Base-by-base conservation (phyloP, 352 stramenopile species). In the Globisporangium uncinulatum region DNA sequence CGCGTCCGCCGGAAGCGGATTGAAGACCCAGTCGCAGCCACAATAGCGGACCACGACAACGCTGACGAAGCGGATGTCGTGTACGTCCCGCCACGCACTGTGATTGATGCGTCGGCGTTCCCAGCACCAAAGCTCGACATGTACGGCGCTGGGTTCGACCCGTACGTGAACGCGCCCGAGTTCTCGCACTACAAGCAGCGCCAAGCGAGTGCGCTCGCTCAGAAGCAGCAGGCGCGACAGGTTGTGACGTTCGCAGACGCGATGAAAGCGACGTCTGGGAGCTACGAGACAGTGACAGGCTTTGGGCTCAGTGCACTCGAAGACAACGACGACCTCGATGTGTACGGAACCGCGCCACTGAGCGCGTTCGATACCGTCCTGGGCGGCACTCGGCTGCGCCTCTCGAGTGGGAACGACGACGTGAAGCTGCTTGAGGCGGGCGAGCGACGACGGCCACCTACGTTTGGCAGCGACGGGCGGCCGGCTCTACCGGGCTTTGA, bases 301-400 rank as follows among this genome's bases (percentile, higher is more conserved):
- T 90, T 88, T 49, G 85, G 85, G 17, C 59, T 95, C 4, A 79
- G 85, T 59, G 79, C 85, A 2, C 61, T 95, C 9, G 85, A 95
- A 58, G 85, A 95, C 44, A 86, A 91, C 51, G 83, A 95, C 55
- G 85, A 95, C 43, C 37, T 93, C 1, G 85, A 95, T 44, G 79
- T 95, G 32, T 95, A 95, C 45, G 83, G 70, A 6, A 73, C 69
- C 4, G 65, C 71, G 1, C 79, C 77, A 0, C 89, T 91, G 73
- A 49, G 65, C 19, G 67, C 89, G 10, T 92, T 90, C 62, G 79
- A 95, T 66, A 69, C 63, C 6, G 66, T 69, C 29, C 85, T 94
- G 31, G 80, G 68, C 7, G 50, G 31, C 14, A 7, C 50, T 15
- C 66, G 67, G 13, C 21, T 51, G 14, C 36, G 50, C 1, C 43